phyloP scores from a whole-genome alignment of 1,139 yeast species.

The Sugiyamaella castrensis region DNA sequence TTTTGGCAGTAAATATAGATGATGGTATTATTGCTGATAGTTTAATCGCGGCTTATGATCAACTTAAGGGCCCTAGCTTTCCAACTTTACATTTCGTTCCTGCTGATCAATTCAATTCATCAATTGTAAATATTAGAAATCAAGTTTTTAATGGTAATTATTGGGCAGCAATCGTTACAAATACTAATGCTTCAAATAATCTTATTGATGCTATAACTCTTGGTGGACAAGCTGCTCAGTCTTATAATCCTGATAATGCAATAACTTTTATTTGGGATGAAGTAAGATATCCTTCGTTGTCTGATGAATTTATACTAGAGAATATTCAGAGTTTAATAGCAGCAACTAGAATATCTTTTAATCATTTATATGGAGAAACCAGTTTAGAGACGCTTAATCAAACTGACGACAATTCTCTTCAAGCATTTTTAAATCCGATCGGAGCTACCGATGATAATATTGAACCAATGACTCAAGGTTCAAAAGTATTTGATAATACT shows the following conservation, averaged over 20 bases:
- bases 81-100: conserved; percentile 11
- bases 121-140: conserved; percentile 5
- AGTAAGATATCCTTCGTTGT: conserved; percentile 18
- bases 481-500: conserved; percentile 17
- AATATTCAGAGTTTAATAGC: conserved; percentile 10
- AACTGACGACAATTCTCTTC: conserved; percentile 5
- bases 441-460: conserved; percentile 12
- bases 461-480: conserved; percentile 18
- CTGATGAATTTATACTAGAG: conserved; percentile 11
- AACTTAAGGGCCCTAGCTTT: conserved; percentile 14
- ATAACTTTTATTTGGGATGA: conserved; percentile 22
- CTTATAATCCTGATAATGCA: conserved; percentile 15
- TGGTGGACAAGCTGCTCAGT: conserved; percentile 13
- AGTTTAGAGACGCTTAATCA: conserved; percentile 2
- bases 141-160: conserved; percentile 10
- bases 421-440: conserved; percentile 16
- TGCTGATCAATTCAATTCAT: conserved; percentile 6
- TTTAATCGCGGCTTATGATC: conserved; percentile 13
- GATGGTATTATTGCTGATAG: conserved; percentile 19
- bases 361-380: conserved; percentile 9
- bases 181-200: conserved; percentile 15
- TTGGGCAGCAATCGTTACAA: conserved; percentile 21
- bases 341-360: conserved; percentile 3
- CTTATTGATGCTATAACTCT: conserved; percentile 13
- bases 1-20: conserved; percentile 20